Evolutionary conservation across 2,329 filamentous ascomycete genomes (phyloP).

Genomic region (Colletotrichum cereale): DNA sequence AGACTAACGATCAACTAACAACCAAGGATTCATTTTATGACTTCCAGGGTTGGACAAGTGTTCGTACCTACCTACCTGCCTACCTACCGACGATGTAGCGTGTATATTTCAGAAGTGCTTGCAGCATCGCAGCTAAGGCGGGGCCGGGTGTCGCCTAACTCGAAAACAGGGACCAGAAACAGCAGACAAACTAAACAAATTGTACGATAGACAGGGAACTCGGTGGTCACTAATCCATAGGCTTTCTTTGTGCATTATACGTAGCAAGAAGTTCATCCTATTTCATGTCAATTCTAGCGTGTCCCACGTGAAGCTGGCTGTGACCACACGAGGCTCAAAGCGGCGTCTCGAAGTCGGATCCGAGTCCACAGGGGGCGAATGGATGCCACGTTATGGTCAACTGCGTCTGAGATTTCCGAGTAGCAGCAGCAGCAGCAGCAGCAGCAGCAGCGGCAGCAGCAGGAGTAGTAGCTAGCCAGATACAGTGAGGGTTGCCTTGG

Average conservation of each 20-base stretch:
- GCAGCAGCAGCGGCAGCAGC: no score
- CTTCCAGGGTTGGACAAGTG: slow-evolving; percentile 19
- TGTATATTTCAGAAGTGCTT: not conserved
- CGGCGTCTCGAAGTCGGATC: slow-evolving; percentile 16
- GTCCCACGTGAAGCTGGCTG: slow-evolving; percentile 2
- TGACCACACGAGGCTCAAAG: not conserved
- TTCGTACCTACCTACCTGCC: not conserved
- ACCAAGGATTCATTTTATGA: slow-evolving; percentile 29
- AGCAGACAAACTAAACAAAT: slow-evolving; percentile 5
- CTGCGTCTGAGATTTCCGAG: not conserved
- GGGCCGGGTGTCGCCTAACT: not conserved
- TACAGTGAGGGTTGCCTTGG: not conserved
- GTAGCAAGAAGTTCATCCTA: slow-evolving; percentile 25
- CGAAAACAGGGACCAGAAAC: slow-evolving; percentile 12
- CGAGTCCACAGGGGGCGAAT: not conserved
- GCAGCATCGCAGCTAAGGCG: not conserved
- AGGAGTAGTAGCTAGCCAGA: no score
- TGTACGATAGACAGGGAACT: slow-evolving; percentile 31
- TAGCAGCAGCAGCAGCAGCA: no score
- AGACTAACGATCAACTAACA: slow-evolving; percentile 36
- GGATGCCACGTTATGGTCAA: no score
- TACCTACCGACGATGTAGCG: not conserved
- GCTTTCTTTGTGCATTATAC: slow-evolving; percentile 15
- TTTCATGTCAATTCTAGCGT: not conserved
- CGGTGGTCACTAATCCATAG: slow-evolving; percentile 34